A percentile compares a stretch with the other conserved stretches of the same genome.
These are phyloP conservation scores for Cruciata laevipes DNA, from an alignment of 257 asterid species.

Conservation along the genomic window DNA sequence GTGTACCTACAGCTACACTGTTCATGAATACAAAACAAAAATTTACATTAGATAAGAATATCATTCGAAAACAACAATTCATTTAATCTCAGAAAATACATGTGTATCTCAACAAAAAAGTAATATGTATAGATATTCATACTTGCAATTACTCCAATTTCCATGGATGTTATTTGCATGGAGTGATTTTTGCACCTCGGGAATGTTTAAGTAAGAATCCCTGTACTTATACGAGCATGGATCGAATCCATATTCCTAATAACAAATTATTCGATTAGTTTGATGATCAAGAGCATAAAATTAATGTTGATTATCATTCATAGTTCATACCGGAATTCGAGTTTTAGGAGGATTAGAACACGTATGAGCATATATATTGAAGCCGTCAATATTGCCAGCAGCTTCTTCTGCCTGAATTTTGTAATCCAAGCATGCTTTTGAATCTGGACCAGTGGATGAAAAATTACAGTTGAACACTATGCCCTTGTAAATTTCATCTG, in stretches of 20 bases:
- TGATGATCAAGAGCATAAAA: neutral
- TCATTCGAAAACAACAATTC: too few relatives aligned
- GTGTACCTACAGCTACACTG: neutral
- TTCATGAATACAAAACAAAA: neutral
- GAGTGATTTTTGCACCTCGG: constrained; percentile 41
- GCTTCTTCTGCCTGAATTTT: constrained; percentile 15
- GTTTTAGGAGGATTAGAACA: constrained; percentile 17
- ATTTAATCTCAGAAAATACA: too few relatives aligned
- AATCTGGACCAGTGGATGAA: constrained; percentile 7
- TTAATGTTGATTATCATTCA: neutral
- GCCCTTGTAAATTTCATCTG: constrained; percentile 52
- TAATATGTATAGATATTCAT: too few relatives aligned
- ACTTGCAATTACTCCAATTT: neutral
- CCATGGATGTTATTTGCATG: constrained; percentile 31
- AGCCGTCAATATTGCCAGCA: constrained; percentile 17
- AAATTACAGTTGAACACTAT: constrained; percentile 40
- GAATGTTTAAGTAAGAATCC: constrained; percentile 30
- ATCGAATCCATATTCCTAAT: constrained; percentile 37
- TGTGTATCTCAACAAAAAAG: too few relatives aligned
- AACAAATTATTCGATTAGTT: neutral
- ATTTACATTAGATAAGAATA: too few relatives aligned
- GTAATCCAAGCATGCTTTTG: constrained; percentile 25
- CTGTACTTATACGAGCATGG: constrained; percentile 43
- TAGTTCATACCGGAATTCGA: neutral
- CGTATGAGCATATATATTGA: constrained; percentile 46